Percentiles rank a stretch among this genome's conserved stretches.
These are phyloP conservation scores for Fusarium goolgardi DNA, from an alignment of 2,329 filamentous ascomycete genomes.

Conservation along the genomic window DNA sequence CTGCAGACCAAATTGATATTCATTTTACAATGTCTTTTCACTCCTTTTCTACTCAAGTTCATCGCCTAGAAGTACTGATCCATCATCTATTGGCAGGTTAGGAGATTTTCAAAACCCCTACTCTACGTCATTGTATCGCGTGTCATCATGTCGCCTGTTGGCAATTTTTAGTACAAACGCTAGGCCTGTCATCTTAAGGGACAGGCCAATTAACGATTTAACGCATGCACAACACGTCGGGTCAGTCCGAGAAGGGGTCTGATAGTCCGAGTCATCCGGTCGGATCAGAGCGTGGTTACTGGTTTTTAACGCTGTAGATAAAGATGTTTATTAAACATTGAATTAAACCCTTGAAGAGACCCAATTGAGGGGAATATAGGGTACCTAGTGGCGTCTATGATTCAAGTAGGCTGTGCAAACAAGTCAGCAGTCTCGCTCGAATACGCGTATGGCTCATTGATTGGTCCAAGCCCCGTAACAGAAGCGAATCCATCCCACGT, in stretches of 20 bases:
- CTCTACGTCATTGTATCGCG: too few species aligned
- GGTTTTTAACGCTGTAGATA: not conserved
- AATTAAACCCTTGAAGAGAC: not conserved
- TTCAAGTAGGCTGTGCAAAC: not conserved
- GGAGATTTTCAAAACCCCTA: too few species aligned
- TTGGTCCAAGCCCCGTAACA: not conserved
- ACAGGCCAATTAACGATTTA: not conserved
- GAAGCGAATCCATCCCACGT: constrained; percentile 9
- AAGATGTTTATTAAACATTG: too few species aligned
- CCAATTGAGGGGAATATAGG: not conserved
- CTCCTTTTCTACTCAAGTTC: not conserved
- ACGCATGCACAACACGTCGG: not conserved
- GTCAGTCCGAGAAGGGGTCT: not conserved
- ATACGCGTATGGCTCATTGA: not conserved
- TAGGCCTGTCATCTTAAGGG: not conserved
- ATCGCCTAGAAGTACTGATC: not conserved
- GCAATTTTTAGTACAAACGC: not conserved
- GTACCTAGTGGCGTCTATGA: not conserved
- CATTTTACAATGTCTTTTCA: not conserved
- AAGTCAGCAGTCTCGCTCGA: not conserved
- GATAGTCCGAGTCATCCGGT: not conserved
- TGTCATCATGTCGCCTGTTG: too few species aligned
- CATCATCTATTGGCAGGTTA: too few species aligned
- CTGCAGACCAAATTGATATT: too few species aligned
- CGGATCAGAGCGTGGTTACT: not conserved